Base-by-base conservation (phyloP, 2,329 filamentous ascomycete species). In the Aspergillus piperis region DNA sequence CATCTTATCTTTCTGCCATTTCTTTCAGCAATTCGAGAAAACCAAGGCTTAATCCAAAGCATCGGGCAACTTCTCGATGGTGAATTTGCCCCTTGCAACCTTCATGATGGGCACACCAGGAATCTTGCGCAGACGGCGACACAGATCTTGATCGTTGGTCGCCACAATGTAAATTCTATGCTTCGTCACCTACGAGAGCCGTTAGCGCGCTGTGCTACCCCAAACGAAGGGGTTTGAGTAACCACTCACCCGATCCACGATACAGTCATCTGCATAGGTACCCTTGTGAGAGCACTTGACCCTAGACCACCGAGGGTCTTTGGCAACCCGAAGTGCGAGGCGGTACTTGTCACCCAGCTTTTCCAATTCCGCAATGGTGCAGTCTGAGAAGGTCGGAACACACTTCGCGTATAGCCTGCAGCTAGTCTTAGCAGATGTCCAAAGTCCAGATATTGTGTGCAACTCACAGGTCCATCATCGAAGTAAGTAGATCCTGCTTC, bases 261-360 rank as follows among this genome's bases (percentile, higher is more conserved):
- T 84, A 71, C 91, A 96, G 78, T 96, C 92, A 79, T 96, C 92
- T 8, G 92, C 90, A 78, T 93, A 92, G 0, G 86, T 88, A 47
- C 92, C 92, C 77, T 92, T 94, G 81, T 98, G 95, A 68, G 94
- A 91, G 76, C 95, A 99, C 73, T 89, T 86, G 51, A 96, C 78
- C 54, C 93, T 81, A 74, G 94, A 88, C 85, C 91, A 98, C 62
- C 94, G 81, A 76, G 96, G 91, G 73, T 99, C 95, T 57, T 93
- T 82, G 0, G 95, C 95, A 56, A 97, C 92, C 13, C 90, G 83
- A 59, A 96, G 77, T 1, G 94, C 93, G 58, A 98, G 87, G 7
- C 93, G 82, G 79, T 96, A 99, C 73, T 95, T 95, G 3, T 87
- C 86, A 0, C 94, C 93, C 8, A 97, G 83, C 75, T 96, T 96